These are phyloP conservation scores for Pezicula radicicola DNA, from an alignment of 2,329 filamentous ascomycete species.

Conservation along the genomic window DNA sequence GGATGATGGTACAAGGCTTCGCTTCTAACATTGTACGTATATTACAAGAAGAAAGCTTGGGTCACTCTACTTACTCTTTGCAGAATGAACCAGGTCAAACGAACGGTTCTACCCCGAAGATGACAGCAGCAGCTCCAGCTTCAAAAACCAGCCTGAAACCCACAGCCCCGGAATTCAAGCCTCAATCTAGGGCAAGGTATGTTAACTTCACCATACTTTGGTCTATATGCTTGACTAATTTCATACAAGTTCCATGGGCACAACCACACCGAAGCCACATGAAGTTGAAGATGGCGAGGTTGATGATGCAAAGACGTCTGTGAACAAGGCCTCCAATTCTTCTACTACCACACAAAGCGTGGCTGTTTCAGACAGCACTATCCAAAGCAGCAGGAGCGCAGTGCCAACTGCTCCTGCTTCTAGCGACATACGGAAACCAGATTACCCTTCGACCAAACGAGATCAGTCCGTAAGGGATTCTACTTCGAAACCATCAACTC, in stretches of 20 bases:
- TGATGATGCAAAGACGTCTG: constrained; percentile 49
- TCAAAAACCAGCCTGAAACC: constrained; percentile 48
- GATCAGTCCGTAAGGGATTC: constrained; percentile 25
- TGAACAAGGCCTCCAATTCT: neutral
- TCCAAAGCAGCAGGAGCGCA: constrained; percentile 1
- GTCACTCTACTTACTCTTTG: constrained; percentile 27
- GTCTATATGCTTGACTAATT: constrained; percentile 28
- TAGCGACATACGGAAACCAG: constrained; percentile 20
- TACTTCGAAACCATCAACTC: constrained; percentile 19
- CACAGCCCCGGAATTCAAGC: constrained; percentile 63
- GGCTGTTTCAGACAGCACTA: neutral
- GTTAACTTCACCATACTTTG: constrained; percentile 5
- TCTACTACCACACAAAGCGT: constrained; percentile 1
- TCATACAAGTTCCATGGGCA: constrained; percentile 24
- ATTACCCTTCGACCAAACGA: constrained; percentile 19
- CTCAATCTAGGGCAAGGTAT: constrained; percentile 35
- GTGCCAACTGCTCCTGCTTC: constrained; percentile 6
- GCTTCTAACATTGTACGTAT: constrained; percentile 57
- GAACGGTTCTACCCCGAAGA: constrained; percentile 7
- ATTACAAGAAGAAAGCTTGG: neutral
- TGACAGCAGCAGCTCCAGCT: constrained; percentile 2
- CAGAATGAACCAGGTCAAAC: constrained; percentile 10
- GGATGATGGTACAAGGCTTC: constrained; percentile 75
- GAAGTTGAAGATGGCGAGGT: constrained; percentile 74
- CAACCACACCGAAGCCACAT: constrained; percentile 23